These are phyloP conservation scores for Mycosarcoma mackinlayi DNA, from an alignment of 1,284 basidiomycete species.

Conservation along the genomic window DNA sequence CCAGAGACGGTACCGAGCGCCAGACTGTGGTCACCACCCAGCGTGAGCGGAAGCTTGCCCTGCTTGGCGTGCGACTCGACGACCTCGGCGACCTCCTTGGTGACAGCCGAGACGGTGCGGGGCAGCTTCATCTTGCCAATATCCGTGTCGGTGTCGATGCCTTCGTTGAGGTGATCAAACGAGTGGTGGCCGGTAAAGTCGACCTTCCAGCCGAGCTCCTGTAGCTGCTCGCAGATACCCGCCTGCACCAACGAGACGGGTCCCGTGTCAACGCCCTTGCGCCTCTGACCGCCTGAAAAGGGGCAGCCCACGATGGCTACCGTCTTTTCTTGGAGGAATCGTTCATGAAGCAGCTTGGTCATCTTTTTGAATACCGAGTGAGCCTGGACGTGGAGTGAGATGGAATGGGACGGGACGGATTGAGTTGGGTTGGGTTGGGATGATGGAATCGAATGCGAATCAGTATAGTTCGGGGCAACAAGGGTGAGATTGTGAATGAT, in stretches of 20 bases:
- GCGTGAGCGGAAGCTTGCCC: slow-evolving; percentile 85
- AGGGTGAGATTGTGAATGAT: too few species aligned
- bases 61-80: slow-evolving; percentile 80
- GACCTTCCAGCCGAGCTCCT: slow-evolving; percentile 85
- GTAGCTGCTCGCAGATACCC: slow-evolving; percentile 61
- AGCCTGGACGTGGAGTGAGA: neutral
- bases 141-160: slow-evolving; percentile 50
- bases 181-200: slow-evolving; percentile 87
- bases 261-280: slow-evolving; percentile 64
- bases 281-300: slow-evolving; percentile 64
- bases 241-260: slow-evolving; percentile 61
- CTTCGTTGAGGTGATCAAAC: slow-evolving; percentile 78
- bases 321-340: slow-evolving; percentile 51
- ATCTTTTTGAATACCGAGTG: slow-evolving; percentile 19
- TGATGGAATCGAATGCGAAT: too few species aligned
- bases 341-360: slow-evolving; percentile 44
- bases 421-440: neutral
- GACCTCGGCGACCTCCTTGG: slow-evolving; percentile 79
- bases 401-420: too few species aligned
- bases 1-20: slow-evolving; percentile 70
- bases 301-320: slow-evolving; percentile 63
- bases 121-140: slow-evolving; percentile 64
- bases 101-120: slow-evolving; percentile 73
- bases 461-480: too few species aligned
- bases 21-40: slow-evolving; percentile 96